A percentile compares a stretch with the other conserved stretches of the same genome.
Evolutionary conservation across 176 grass and related monocot genomes (phyloP).

Genomic region (Miscanthus lutarioriparius): DNA sequence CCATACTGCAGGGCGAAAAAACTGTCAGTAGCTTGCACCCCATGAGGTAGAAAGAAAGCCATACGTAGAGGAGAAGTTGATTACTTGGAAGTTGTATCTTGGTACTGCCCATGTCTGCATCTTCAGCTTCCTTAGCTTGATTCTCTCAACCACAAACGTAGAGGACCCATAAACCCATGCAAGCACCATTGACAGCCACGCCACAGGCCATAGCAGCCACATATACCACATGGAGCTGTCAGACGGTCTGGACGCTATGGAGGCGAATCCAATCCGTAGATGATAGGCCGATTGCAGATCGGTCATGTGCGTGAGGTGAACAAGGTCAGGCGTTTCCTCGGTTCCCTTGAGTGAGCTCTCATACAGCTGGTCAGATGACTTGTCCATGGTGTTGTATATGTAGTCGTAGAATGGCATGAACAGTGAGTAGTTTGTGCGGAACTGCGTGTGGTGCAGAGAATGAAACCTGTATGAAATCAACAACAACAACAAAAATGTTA

Average conservation of each 20-base stretch:
- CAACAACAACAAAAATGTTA: not conserved
- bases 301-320: conserved; percentile 86
- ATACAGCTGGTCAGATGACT: conserved; percentile 73
- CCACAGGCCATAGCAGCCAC: conserved; percentile 55
- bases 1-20: conserved; percentile 55
- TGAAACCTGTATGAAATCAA: conserved; percentile 62
- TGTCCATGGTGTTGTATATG: conserved; percentile 84
- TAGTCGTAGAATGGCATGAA: conserved; percentile 99
- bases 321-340: conserved; percentile 66
- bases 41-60: not conserved
- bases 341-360: conserved; percentile 65
- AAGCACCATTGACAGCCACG: conserved; percentile 67
- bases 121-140: conserved; percentile 56
- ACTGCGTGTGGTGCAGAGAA: conserved; percentile 95
- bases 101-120: conserved; percentile 91
- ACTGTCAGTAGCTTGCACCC: conserved; percentile 17
- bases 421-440: conserved; percentile 89
- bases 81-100: conserved; percentile 94
- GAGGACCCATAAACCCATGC: conserved; percentile 71
- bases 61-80: not conserved
- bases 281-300: conserved; percentile 73
- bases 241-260: conserved; percentile 74
- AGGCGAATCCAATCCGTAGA: conserved; percentile 76
- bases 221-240: conserved; percentile 58
- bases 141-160: conserved; percentile 79